Percentiles rank a stretch among this genome's conserved stretches.
Evolutionary conservation across 78 protist genomes (phyloP).

Genomic region (Dictyostelium capitatum): DNA sequence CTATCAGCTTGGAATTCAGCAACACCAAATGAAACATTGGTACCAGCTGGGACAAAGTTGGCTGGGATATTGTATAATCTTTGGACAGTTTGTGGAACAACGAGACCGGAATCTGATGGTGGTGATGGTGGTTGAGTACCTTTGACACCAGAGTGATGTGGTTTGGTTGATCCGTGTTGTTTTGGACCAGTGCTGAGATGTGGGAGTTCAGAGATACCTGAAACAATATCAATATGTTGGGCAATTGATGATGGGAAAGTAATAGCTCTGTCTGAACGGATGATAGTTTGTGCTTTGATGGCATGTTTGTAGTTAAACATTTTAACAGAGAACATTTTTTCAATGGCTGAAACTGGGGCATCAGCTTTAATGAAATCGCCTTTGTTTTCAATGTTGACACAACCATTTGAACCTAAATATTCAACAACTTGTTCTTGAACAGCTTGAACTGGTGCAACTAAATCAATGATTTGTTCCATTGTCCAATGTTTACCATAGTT

Average conservation of each 20-base stretch:
- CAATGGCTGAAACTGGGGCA: constrained; percentile 39
- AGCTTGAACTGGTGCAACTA: constrained; percentile 31
- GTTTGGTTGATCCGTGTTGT: background rate
- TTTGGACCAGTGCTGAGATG: constrained; percentile 18
- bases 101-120: constrained; percentile 24
- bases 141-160: too few relatives aligned
- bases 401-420: constrained; percentile 9
- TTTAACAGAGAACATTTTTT: constrained; percentile 21
- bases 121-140: too few relatives aligned
- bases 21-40: constrained; percentile 35
- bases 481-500: constrained; percentile 56
- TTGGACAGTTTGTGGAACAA: constrained; percentile 57
- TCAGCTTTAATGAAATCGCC: constrained; percentile 29
- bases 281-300: background rate
- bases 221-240: constrained; percentile 23
- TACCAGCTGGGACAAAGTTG: background rate
- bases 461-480: constrained; percentile 25
- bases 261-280: constrained; percentile 7
- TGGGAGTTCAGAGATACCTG: constrained; percentile 77
- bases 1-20: constrained; percentile 72
- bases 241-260: constrained; percentile 8
- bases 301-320: constrained; percentile 47
- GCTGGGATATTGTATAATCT: constrained; percentile 46
- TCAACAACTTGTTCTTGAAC: background rate
- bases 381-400: constrained; percentile 5